phyloP scores from a whole-genome alignment of 2,329 filamentous ascomycete genomes.

The Fusarium denticulatum region DNA sequence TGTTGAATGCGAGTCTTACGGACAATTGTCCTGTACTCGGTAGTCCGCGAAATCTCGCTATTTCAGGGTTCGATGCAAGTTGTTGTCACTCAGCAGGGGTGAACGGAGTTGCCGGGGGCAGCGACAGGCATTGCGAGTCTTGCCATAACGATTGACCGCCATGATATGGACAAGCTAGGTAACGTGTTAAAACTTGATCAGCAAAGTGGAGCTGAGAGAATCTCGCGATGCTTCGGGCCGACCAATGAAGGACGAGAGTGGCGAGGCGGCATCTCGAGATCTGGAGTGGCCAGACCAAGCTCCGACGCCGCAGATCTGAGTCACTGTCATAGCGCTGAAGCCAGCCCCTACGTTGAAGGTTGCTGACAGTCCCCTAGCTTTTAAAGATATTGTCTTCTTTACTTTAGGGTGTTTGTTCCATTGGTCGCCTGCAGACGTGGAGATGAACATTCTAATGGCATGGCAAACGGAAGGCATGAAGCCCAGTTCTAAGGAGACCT shows the following conservation, averaged over 20 bases:
- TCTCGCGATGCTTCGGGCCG: not conserved
- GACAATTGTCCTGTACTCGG: not conserved
- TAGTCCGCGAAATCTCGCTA: not conserved
- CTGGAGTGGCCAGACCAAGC: not conserved
- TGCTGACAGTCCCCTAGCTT: not conserved
- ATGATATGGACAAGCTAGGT: fast-evolving
- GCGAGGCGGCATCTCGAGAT: not conserved
- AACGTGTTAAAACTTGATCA: not conserved
- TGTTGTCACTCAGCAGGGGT: too few relatives aligned
- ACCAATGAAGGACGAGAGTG: not conserved
- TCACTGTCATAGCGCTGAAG: not conserved
- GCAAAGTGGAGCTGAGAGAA: not conserved
- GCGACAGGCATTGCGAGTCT: fast-evolving
- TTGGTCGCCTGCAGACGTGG: too few relatives aligned
- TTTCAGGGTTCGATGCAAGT: not conserved
- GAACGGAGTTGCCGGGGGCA: not conserved
- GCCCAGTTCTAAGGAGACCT: fast-evolving
- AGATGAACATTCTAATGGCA: fast-evolving
- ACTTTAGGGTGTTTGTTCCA: too few relatives aligned
- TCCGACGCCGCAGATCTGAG: not conserved
- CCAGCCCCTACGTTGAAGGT: fast-evolving
- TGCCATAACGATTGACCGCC: too few relatives aligned
- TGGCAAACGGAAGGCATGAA: not conserved
- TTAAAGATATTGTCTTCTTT: not conserved
- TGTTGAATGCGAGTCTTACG: not conserved